These are phyloP conservation scores for Xylaria telfairii DNA, from an alignment of 495 filamentous ascomycete species.

Conservation along the genomic window DNA sequence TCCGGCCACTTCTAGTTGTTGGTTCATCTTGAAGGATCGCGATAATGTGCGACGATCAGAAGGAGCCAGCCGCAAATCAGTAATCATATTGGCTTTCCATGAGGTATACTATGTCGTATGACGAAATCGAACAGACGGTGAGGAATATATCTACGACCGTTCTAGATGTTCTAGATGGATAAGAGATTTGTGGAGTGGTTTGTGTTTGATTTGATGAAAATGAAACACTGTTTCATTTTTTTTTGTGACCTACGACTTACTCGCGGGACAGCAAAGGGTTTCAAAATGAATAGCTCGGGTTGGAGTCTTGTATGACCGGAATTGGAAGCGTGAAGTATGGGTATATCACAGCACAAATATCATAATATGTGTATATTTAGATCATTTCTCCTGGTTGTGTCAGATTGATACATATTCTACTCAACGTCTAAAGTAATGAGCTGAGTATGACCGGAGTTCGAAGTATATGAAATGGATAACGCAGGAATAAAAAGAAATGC, in stretches of 20 bases:
- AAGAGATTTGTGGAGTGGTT: background rate
- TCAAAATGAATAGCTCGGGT: background rate
- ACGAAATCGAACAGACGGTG: background rate
- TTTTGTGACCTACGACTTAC: background rate
- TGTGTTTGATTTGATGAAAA: background rate
- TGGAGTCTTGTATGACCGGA: background rate
- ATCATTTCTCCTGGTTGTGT: background rate
- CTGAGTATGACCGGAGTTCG: background rate
- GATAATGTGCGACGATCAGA: background rate
- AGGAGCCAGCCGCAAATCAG: background rate
- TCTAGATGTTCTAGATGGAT: background rate
- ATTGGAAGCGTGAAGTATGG: background rate
- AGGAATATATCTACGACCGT: background rate
- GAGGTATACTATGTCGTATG: background rate
- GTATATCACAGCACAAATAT: background rate
- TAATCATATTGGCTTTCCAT: background rate
- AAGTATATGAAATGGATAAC: too few species aligned
- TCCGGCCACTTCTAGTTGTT: background rate
- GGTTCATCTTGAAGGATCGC: background rate
- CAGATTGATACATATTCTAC: background rate
- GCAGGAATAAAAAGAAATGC: background rate
- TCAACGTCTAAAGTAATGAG: background rate
- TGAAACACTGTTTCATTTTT: background rate
- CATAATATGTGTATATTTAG: background rate
- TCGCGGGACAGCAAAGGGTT: background rate